Percentiles rank a stretch among this genome's conserved stretches.
phyloP scores from a whole-genome alignment of 148 eudicot species.

The Rhododendron ovatum region DNA sequence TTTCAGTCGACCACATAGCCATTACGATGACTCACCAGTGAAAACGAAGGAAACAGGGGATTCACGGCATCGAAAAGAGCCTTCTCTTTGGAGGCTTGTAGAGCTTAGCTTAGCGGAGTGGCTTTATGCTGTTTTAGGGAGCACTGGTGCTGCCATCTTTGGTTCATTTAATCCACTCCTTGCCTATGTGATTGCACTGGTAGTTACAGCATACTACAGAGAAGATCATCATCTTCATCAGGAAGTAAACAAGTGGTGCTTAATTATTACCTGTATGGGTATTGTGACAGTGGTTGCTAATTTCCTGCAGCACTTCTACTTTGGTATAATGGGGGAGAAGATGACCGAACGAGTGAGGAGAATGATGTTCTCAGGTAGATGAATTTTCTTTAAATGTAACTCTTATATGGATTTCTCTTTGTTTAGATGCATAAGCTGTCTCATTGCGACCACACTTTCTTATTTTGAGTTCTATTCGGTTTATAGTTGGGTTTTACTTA shows the following conservation, averaged over 20 bases:
- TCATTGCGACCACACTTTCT: not conserved
- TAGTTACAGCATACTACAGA: conserved; percentile 75
- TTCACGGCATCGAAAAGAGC: conserved; percentile 38
- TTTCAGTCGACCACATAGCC: conserved; percentile 80
- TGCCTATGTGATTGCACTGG: conserved; percentile 86
- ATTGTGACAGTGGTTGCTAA: conserved; percentile 93
- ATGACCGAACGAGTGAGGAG: conserved; percentile 98
- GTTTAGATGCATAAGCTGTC: not conserved
- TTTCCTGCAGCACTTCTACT: conserved; percentile 95
- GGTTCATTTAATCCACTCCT: conserved; percentile 97
- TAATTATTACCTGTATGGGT: conserved; percentile 92
- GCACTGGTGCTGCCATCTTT: conserved; percentile 96
- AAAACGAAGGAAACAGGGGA: conserved; percentile 38
- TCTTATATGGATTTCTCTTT: not conserved
- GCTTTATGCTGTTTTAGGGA: conserved; percentile 97
- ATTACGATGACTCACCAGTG: conserved; percentile 44
- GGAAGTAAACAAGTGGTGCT: conserved; percentile 96
- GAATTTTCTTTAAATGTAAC: not conserved
- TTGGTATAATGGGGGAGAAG: conserved; percentile 99
- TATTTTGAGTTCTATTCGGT: not conserved
- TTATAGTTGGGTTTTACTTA: not conserved
- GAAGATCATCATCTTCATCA: conserved; percentile 40
- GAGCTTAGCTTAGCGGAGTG: conserved; percentile 98
- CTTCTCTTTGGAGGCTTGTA: conserved; percentile 93
- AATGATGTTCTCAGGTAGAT: conserved; percentile 98